Evolutionary conservation across 805 yeast genomes (phyloP).

Genomic region (Candida peoriensis): DNA sequence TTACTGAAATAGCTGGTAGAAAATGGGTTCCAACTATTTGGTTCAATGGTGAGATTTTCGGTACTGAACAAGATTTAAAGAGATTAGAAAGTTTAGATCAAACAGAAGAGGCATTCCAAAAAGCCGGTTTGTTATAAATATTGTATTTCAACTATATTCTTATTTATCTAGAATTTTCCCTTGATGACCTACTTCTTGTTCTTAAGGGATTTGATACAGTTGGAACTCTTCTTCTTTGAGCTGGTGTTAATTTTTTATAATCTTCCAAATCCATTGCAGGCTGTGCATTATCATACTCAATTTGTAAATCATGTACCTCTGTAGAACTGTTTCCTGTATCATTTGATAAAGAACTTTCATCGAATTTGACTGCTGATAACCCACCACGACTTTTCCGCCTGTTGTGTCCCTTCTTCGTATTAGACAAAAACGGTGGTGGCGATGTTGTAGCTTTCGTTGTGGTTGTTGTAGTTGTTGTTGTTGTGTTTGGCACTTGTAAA

Average conservation of each 20-base stretch:
- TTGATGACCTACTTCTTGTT: conserved; percentile 24
- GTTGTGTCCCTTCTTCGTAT: conserved; percentile 17
- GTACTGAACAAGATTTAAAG: conserved; percentile 48
- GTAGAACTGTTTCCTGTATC: no score
- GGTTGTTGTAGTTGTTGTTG: neutral
- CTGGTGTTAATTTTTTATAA: conserved; percentile 12
- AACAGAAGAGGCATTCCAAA: conserved; percentile 20
- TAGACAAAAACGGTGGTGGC: no score
- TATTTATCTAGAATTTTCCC: conserved; percentile 18
- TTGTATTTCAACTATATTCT: neutral
- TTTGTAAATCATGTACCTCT: no score
- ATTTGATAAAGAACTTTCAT: no score
- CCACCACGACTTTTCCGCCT: conserved; percentile 26
- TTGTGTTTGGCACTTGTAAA: neutral
- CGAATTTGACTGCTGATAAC: conserved; percentile 21
- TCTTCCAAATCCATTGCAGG: conserved; percentile 1
- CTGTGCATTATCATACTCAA: no score
- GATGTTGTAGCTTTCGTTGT: neutral
- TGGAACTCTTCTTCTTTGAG: conserved; percentile 25
- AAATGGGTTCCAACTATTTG: conserved; percentile 70
- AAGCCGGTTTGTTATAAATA: conserved; percentile 14
- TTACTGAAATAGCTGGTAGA: conserved; percentile 51
- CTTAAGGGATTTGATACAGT: conserved; percentile 22
- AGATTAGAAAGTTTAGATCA: conserved; percentile 18
- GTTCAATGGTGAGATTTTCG: conserved; percentile 53